phyloP scores from a whole-genome alignment of 1,284 basidiomycete species.

The Cutaneotrichosporon mucoides region DNA sequence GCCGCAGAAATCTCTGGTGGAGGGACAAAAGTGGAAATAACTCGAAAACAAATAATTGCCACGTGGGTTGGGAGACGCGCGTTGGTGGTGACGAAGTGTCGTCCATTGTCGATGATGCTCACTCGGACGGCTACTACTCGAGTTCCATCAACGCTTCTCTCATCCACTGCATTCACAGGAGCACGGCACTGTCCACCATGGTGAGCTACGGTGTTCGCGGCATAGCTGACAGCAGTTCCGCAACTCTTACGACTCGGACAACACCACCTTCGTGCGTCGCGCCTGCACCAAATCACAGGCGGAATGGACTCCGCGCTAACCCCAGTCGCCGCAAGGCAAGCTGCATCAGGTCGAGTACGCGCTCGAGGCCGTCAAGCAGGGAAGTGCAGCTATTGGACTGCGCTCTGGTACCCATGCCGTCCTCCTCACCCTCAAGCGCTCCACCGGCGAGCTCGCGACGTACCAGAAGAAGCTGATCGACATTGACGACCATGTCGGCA shows the following conservation, averaged over 20 bases:
- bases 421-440: slow-evolving; percentile 91
- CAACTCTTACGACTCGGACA: slow-evolving; percentile 19
- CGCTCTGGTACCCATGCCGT: slow-evolving; percentile 94
- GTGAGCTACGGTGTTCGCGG: slow-evolving; percentile 3
- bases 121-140: background rate
- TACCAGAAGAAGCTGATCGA: slow-evolving; percentile 99
- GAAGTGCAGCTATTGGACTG: slow-evolving; percentile 93
- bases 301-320: background rate
- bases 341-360: slow-evolving; percentile 93
- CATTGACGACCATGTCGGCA: slow-evolving; percentile 98
- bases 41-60: slow-evolving; percentile 11
- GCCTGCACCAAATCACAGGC: background rate
- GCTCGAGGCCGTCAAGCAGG: slow-evolving; percentile 98
- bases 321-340: slow-evolving; percentile 46
- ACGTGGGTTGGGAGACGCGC: slow-evolving; percentile 12
- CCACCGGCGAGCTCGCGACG: slow-evolving; percentile 95
- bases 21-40: slow-evolving; percentile 14
- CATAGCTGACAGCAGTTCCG: slow-evolving; percentile 57
- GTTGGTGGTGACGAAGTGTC: slow-evolving; percentile 7
- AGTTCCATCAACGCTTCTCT: background rate
- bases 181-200: slow-evolving; percentile 17
- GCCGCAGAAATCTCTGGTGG: slow-evolving; percentile 20
- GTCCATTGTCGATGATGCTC: background rate
- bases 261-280: slow-evolving; percentile 53
- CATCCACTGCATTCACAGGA: background rate